Base-by-base conservation (phyloP, 2,329 filamentous ascomycete genomes). In the Didymella sp. region DNA sequence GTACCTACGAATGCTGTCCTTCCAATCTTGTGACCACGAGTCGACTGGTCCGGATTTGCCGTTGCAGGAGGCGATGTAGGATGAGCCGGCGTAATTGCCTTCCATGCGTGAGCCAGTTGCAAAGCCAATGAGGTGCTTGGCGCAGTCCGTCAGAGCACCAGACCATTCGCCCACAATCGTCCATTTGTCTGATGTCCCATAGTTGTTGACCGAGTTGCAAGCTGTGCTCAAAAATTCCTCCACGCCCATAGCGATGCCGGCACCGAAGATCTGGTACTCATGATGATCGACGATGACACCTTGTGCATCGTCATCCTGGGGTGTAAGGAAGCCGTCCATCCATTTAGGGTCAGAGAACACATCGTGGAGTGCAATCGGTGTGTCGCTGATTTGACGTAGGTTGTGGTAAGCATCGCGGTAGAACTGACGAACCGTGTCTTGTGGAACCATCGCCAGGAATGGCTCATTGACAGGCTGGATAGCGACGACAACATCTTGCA, bases 151-250 rank as follows among this genome's bases (percentile, higher is more conserved):
- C 76, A 89, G 80, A 30, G 87, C 87, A 17, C 80, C 87, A 0
- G 82, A 85, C 87, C 87, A 90, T 73, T 90, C 88, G 47, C 87
- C 87, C 3, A 88, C 81, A 40, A 89, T 78, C 15, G 84, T 83
- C 81, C 84, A 87, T 71, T 89, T 89, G 73, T 89, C 85, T 2
- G 79, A 77, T 33, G 78, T 76, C 5, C 75, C 69, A 53, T 85
- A 85, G 11, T 73, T 70, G 15, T 72, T 67, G 24, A 59, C 80
- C 60, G 83, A 80, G 50, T 77, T 77, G 73, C 87, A 90, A 48
- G 83, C 84, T n/a, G 77, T 74, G 38, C 80, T 71, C 35, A 85
- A 73, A 60, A 90, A 88, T 54, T 84, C 70, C 58, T 79, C 77
- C 6, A 80, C 78, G 13, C 77, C 75, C 72, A 84, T 72, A 27